Base-by-base conservation (phyloP, 1,284 basidiomycete species). In the Anthracocystis walkeri region DNA sequence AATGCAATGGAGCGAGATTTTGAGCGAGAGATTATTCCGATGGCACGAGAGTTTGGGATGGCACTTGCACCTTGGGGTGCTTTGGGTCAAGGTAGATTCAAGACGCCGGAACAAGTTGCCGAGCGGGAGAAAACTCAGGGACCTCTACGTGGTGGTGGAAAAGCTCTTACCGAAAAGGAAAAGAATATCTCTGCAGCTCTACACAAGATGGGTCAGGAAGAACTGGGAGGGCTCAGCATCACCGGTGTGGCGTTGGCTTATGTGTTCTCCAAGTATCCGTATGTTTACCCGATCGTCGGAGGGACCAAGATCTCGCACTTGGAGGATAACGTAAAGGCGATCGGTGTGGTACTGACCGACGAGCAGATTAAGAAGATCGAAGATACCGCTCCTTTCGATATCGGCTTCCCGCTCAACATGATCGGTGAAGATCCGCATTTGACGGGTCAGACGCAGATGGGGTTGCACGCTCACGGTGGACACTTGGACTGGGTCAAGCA, bases 1-100 rank as follows among this genome's bases (percentile, higher is more conserved):
- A 89, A 87, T 73, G 85, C 90, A 52, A 81, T 87, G 61, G 61
- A 75, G 41, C 87, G 89, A 50, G 88, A 88, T 64, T 85, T 90
- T 58, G 90, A 90, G 84, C 86, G 89, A 14, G 89, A 90, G n/a
- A 88, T 90, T 70, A 87, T 91, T 53, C 89, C 89, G 7, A 90
- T 90, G 89, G 86, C 82, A 52, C 85, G 86, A 35, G 78, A 70
- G 59, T 87, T 88, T 55, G 87, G 88, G 54, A 85, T 87, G 86
- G 87, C 88, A 0, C 82, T 90, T 0, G 87, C 87, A 0, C 88
- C 89, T 0, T 90, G 88, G 88, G 87, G 87, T 44, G 89, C 89
- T 0, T 83, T 90, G 14, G 89, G 86, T 0, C 85, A 75, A 21
- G 88, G 88, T 0, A 87, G 87, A 16, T 85, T 90, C 58, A 86